Evolutionary conservation across 1,284 basidiomycete species (phyloP).

Genomic region (Termitomyces sp.): DNA sequence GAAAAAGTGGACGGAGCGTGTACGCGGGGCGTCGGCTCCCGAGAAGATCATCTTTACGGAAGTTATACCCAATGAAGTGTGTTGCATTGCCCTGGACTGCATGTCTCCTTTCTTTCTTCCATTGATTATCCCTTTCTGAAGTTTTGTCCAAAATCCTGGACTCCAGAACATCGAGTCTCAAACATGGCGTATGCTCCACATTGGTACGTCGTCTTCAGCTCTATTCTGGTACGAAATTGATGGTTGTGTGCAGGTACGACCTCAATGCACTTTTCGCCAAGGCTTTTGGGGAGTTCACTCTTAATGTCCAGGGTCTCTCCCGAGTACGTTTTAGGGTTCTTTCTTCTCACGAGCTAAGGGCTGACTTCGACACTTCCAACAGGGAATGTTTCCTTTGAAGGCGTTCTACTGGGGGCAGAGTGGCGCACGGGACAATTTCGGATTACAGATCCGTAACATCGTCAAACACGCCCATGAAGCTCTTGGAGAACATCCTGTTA

Average conservation of each 20-base stretch:
- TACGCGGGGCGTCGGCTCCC: slow-evolving; percentile 43
- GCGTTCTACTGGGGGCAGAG: slow-evolving; percentile 85
- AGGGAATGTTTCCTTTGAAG: slow-evolving; percentile 82
- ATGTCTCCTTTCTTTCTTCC: not conserved
- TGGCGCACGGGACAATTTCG: slow-evolving; percentile 78
- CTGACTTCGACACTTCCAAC: no score
- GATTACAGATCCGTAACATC: slow-evolving; percentile 77
- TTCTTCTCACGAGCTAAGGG: not conserved
- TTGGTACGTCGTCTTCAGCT: slow-evolving; percentile 49
- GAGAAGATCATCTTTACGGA: slow-evolving; percentile 79
- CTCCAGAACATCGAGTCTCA: slow-evolving; percentile 49
- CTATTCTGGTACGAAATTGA: no score
- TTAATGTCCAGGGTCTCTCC: slow-evolving; percentile 87
- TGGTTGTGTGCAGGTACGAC: slow-evolving; percentile 70
- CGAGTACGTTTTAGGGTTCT: slow-evolving; percentile 42
- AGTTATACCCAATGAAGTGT: slow-evolving; percentile 86
- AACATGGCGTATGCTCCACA: slow-evolving; percentile 90
- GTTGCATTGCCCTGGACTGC: slow-evolving; percentile 11
- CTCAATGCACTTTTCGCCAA: slow-evolving; percentile 82
- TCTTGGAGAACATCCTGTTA: slow-evolving; percentile 75
- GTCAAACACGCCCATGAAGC: slow-evolving; percentile 61
- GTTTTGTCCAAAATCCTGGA: slow-evolving; percentile 80
- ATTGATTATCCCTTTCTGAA: slow-evolving; percentile 24
- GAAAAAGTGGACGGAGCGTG: slow-evolving; percentile 64
- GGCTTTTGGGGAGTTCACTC: slow-evolving; percentile 74